A percentile compares a stretch with the other conserved stretches of the same genome.
These are phyloP conservation scores for Colletotrichum tropicale DNA, from an alignment of 2,329 filamentous ascomycete species.

Conservation along the genomic window DNA sequence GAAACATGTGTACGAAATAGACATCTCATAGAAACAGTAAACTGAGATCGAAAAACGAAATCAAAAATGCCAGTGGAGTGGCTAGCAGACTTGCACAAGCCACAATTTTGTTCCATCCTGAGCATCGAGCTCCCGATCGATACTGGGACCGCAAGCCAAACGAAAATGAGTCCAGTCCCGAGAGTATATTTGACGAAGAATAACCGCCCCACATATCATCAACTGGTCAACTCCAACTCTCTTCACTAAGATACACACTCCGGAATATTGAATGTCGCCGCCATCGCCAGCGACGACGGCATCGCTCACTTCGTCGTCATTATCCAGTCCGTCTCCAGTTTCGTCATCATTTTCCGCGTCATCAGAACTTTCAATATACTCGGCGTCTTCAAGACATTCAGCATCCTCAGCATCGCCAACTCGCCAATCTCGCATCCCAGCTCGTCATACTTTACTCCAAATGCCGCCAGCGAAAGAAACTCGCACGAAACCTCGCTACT, in stretches of 20 bases:
- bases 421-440: not conserved
- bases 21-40: too few species aligned
- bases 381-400: too few species aligned
- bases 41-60: too few species aligned
- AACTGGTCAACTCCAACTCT: not conserved
- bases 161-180: not conserved
- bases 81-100: not conserved
- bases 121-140: not conserved
- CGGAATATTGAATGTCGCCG: not conserved
- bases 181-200: not conserved
- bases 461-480: not conserved
- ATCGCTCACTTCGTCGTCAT: too few species aligned
- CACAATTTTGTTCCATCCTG: not conserved
- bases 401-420: not conserved
- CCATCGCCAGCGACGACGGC: too few species aligned
- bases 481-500: not conserved
- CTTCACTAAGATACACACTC: not conserved
- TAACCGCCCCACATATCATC: not conserved
- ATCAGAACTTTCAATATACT: too few species aligned
- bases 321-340: too few species aligned
- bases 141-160: not conserved
- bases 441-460: not conserved
- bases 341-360: too few species aligned
- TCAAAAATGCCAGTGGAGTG: too few species aligned
- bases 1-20: too few species aligned